Base-by-base conservation (phyloP, 169 alveolate genomes). In the Babesia divergens region DNA sequence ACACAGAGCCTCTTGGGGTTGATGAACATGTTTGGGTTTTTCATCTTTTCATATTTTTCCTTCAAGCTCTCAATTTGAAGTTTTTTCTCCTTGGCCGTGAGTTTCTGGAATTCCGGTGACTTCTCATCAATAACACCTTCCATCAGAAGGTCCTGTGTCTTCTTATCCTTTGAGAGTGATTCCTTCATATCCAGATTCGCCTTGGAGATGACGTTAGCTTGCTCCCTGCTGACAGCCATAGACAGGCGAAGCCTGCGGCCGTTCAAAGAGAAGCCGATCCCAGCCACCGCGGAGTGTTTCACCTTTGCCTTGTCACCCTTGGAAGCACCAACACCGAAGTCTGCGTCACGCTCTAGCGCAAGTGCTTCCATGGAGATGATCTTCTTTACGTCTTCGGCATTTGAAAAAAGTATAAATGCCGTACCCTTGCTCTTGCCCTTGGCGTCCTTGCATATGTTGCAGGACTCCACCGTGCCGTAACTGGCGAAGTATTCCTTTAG, bases 1-100 rank as follows among this genome's bases (percentile, higher is more conserved):
- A 80, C 51, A 49, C 88, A 80, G 7, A 80, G 47, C 20, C 86
- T 53, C 70, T 69, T 80, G 18, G 83, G 84, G 37, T 70, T 80
- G 28, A 80, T 24, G 72, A 65, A 80, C 59, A 65, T 80, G 65
- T 80, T 80, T 14, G 81, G 81, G 50, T 69, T 70, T 34, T 69
- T 59, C 62, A 80, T 80, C 56, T 70, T 80, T 52, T 80, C 79
- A 55, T 49, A 28, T 53, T 70, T 80, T 9, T 64, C 68, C 58
- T 69, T 68, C 42, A 46, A 42, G 40, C 62, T 52, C 31, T 35
- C 46, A 9, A 49, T 35, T 28, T 52, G 60, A 28, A 49, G 34
- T 43, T 70, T 71, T 42, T 69, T 44, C 34, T 80, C 77, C 50
- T 9, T 35, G 2, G 44, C 53, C 9, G 65, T 69, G 20, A 68